Base-by-base conservation (phyloP, 2,329 filamentous ascomycete genomes). In the Aspergillus tanneri region DNA sequence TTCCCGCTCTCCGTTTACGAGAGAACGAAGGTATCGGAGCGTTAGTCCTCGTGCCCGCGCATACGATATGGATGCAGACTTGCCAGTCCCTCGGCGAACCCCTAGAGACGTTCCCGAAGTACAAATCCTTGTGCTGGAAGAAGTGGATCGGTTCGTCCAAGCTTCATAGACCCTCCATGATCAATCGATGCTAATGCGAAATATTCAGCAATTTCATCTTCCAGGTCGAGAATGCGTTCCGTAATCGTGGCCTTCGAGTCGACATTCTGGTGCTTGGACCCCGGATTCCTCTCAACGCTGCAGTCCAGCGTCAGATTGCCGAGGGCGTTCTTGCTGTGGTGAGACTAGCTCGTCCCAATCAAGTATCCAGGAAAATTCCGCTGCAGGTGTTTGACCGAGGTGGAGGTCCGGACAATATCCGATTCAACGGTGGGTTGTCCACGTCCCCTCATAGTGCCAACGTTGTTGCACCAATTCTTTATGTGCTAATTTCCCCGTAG, bases 301-400 rank as follows among this genome's bases (percentile, higher is more conserved):
- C 96, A n/a, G 82, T 96, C 43, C 85, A 89, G 57, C 81, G 88
- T 43, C 90, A 96, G 65, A 88, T 95, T 28, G 74, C 91, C 9
- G 91, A 97, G 68, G 92, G 93, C 14, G 92, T 96, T 1, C 80
- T 88, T 43, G 92, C 87, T 7, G 87, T 96, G 11, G 84, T 89
- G 4, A 86, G 90, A 59, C 79, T 97, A 11, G 84, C 87, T 51
- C 76, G 83, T 42, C 76, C 78, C 37, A 82, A 88, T 18, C 86
- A 95, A 61, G 76, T 78, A 25, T 79, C 79, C 2, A 84, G 84
- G 55, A 90, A 86, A 64, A 86, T 97, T 42, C 82, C 87, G 0
- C 74, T 96, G 3, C 88, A 92, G 59, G 82, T 95, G 5, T 96
- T 96, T 63, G 87, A 95, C 69, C 85, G 90, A 21, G 86, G 83